Evolutionary conservation across 108 stramenopile species (phyloP).

Genomic region (Skeletonema potamos): DNA sequence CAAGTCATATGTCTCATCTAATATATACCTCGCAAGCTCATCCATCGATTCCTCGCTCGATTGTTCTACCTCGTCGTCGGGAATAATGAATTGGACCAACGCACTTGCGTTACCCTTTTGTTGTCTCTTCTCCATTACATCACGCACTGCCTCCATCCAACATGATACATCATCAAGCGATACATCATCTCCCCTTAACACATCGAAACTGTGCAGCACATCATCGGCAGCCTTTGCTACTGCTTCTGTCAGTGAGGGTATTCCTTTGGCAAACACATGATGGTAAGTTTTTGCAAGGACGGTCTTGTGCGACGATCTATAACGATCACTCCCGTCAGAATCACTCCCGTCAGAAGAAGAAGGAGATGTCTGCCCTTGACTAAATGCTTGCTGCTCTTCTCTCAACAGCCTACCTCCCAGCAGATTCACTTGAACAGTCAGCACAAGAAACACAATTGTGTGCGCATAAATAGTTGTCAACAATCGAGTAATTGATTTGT

Average conservation of each 20-base stretch:
- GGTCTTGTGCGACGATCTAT: conserved; percentile 40
- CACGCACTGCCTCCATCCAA: conserved; percentile 32
- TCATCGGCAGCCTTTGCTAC: conserved; percentile 22
- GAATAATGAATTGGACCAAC: conserved; percentile 37
- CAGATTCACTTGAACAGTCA: conserved; percentile 52
- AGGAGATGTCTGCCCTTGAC: neutral
- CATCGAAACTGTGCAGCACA: conserved; percentile 35
- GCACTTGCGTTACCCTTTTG: neutral
- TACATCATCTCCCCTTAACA: conserved; percentile 26
- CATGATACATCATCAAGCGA: conserved; percentile 31
- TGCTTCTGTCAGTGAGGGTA: conserved; percentile 25
- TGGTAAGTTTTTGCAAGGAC: conserved; percentile 52
- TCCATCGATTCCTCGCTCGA: conserved; percentile 4
- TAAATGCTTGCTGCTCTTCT: conserved; percentile 16
- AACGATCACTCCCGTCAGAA: conserved; percentile 11
- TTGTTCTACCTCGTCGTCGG: conserved; percentile 17
- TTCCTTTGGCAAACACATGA: conserved; percentile 42
- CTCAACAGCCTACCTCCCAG: conserved; percentile 44
- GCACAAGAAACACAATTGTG: conserved; percentile 45
- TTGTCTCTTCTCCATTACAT: conserved; percentile 18
- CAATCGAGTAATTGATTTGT: conserved; percentile 46
- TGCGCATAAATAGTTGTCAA: conserved; percentile 53
- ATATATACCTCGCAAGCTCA: conserved; percentile 41
- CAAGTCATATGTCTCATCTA: conserved; percentile 56
- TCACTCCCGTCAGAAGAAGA: no score